These are phyloP conservation scores for Aegilops tauschii DNA, from an alignment of 176 grass and related monocot genomes.

Conservation along the genomic window DNA sequence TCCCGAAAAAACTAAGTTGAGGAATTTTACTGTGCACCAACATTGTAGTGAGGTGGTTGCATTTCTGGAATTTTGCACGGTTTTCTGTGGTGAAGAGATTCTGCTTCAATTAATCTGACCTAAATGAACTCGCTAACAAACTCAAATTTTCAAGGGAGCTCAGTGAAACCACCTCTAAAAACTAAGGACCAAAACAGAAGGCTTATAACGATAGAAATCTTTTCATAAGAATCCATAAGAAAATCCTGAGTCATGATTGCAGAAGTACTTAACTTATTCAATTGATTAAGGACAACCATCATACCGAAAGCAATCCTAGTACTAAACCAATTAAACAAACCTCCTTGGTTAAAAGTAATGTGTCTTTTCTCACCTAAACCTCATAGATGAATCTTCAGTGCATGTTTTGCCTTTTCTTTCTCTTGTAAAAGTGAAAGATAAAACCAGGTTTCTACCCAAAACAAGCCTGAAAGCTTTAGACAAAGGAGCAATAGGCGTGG, in stretches of 20 bases:
- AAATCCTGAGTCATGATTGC: neutral
- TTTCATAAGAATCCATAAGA: neutral
- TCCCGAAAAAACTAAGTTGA: neutral
- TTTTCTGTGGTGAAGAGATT: neutral
- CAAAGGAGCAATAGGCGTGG: constrained; percentile 15
- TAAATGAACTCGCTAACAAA: neutral
- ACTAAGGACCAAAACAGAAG: neutral
- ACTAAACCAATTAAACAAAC: neutral
- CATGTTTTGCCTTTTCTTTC: constrained; percentile 29
- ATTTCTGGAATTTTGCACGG: neutral
- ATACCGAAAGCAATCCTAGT: constrained; percentile 5
- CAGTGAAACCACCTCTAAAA: neutral
- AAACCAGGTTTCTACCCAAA: neutral
- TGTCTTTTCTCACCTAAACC: constrained; percentile 37
- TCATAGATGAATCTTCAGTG: constrained; percentile 26
- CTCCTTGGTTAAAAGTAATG: constrained; percentile 23
- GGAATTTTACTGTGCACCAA: neutral
- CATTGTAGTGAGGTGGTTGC: neutral
- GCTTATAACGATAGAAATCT: neutral
- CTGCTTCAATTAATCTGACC: neutral
- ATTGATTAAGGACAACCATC: neutral
- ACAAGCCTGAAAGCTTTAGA: constrained; percentile 24
- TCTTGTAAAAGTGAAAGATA: constrained; percentile 28
- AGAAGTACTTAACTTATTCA: neutral
- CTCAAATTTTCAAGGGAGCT: neutral